Evolutionary conservation across 179 eudicot genomes (phyloP).

Genomic region (Camellia oleifera): DNA sequence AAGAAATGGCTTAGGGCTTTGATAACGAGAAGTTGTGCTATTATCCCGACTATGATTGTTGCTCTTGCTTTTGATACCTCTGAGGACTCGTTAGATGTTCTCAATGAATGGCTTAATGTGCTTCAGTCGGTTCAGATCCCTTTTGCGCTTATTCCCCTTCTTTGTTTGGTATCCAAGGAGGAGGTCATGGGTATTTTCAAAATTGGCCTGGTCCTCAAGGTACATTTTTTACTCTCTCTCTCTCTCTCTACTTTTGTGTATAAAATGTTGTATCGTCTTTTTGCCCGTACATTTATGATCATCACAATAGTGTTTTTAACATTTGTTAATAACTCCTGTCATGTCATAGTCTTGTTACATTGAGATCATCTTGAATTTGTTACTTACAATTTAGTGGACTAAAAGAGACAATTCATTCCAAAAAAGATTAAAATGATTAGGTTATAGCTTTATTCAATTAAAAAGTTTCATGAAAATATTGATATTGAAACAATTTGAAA

Average conservation of each 20-base stretch:
- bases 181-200: constrained; percentile 60
- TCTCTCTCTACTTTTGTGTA: neutral
- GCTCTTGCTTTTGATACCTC: constrained; percentile 55
- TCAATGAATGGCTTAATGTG: constrained; percentile 81
- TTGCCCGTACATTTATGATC: neutral
- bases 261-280: neutral
- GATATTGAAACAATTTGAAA: too few species aligned
- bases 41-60: constrained; percentile 60
- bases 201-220: constrained; percentile 36
- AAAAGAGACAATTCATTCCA: too few species aligned
- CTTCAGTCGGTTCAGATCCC: constrained; percentile 76
- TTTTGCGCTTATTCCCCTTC: constrained; percentile 73
- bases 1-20: constrained; percentile 67
- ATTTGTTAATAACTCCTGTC: too few species aligned
- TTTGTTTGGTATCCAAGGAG: constrained; percentile 63
- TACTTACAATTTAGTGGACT: too few species aligned
- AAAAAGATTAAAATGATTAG: too few species aligned
- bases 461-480: too few species aligned
- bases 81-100: constrained; percentile 51
- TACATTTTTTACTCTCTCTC: neutral
- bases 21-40: constrained; percentile 71
- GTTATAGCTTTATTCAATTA: too few species aligned
- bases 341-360: too few species aligned
- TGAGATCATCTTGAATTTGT: too few species aligned
- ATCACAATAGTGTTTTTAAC: too few species aligned